Evolutionary conservation across 1,284 basidiomycete species (phyloP).

Genomic region (Boletellus deceptivus): DNA sequence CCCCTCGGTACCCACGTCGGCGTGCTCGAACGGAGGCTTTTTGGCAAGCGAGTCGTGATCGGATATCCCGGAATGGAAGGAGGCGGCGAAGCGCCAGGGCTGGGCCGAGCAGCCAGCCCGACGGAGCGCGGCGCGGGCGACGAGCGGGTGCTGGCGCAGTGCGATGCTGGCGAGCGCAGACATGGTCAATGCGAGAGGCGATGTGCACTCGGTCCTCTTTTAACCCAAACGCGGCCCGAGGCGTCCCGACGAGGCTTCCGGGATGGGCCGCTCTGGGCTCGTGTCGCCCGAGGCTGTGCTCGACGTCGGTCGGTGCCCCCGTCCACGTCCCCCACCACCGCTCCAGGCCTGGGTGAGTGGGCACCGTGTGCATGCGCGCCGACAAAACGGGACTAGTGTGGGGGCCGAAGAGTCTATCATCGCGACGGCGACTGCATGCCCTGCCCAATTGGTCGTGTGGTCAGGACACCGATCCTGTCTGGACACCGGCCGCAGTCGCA

Average conservation of each 20-base stretch:
- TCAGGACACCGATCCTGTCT: constrained; percentile 18
- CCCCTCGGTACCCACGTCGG: constrained; percentile 29
- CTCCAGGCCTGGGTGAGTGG: constrained; percentile 4
- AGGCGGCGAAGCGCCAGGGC: constrained; percentile 8
- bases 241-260: constrained; percentile 26
- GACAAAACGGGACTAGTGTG: constrained; percentile 1
- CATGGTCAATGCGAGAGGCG: constrained; percentile 17
- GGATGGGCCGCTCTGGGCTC: constrained; percentile 19
- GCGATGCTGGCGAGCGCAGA: constrained; percentile 17
- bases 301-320: no score
- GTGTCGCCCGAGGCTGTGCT: constrained; percentile 3
- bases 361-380: constrained; percentile 6
- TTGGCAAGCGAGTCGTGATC: constrained; percentile 25
- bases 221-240: constrained; percentile 23
- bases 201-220: constrained; percentile 9
- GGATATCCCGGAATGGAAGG: constrained; percentile 27
- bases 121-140: constrained; percentile 12
- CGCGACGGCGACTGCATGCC: constrained; percentile 3
- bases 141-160: constrained; percentile 8
- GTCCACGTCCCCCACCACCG: no score
- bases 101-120: constrained; percentile 2
- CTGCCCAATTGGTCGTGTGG: no score
- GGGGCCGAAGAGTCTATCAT: constrained; percentile 7
- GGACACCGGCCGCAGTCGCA: constrained; percentile 32
- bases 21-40: constrained; percentile 25